Percentiles rank a stretch among this genome's conserved stretches.
Conservation (phyloP, 1,139 yeast species). For the Nakaseomyces nivariensis region DNA sequence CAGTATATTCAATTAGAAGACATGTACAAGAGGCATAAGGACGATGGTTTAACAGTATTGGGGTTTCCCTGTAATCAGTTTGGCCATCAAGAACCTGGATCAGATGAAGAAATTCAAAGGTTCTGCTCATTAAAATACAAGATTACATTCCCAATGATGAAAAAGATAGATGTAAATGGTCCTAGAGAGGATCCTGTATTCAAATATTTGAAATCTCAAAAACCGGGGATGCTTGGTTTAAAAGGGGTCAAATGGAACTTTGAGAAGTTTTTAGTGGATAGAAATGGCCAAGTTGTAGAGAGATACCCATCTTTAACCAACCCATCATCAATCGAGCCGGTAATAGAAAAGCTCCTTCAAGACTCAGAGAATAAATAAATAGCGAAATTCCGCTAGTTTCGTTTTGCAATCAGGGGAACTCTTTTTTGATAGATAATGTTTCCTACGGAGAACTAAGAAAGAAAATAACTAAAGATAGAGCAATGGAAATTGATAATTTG, state of each 20-base stretch:
- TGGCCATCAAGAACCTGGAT: slow-evolving; percentile 71
- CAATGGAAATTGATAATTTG: too few species aligned
- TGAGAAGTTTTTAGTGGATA: slow-evolving; percentile 69
- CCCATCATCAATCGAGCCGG: slow-evolving; percentile 49
- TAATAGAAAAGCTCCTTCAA: slow-evolving; percentile 36
- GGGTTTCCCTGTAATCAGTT: slow-evolving; percentile 92
- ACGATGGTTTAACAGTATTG: slow-evolving; percentile 56
- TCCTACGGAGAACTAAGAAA: too few species aligned
- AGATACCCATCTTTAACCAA: slow-evolving; percentile 57
- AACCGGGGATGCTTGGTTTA: slow-evolving; percentile 50
- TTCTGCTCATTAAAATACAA: slow-evolving; percentile 53
- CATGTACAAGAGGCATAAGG: slow-evolving; percentile 60
- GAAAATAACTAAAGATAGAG: too few species aligned
- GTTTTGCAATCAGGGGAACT: too few species aligned
- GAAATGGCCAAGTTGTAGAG: slow-evolving; percentile 52
- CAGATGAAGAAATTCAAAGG: slow-evolving; percentile 46
- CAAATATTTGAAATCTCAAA: slow-evolving; percentile 54
- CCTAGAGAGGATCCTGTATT: slow-evolving; percentile 62
- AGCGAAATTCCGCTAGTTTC: too few species aligned
- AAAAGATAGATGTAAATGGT: slow-evolving; percentile 80
- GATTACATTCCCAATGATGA: slow-evolving; percentile 53
- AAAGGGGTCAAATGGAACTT: slow-evolving; percentile 77
- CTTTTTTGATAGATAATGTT: too few species aligned
- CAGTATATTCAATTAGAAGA: slow-evolving; percentile 74
- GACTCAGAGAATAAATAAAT: too few species aligned